phyloP scores from a whole-genome alignment of 2,329 filamentous ascomycete genomes.

The Epichloe gansuensis region DNA sequence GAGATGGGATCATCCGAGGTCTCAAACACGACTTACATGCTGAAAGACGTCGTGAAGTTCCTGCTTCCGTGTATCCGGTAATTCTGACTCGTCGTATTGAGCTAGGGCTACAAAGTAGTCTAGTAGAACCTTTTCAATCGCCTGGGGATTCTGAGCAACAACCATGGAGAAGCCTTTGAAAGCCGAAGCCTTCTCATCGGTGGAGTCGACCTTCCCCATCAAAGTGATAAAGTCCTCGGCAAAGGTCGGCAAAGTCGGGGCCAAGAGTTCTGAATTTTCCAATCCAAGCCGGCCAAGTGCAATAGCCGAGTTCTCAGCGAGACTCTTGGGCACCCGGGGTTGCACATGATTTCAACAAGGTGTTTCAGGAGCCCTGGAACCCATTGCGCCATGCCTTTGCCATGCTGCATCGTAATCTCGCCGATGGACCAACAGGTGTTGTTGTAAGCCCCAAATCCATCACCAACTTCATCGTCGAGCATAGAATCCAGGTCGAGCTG shows the following conservation, averaged over 20 bases:
- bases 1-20: background rate
- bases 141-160: slow-evolving; percentile 75
- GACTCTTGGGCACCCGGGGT: slow-evolving; percentile 72
- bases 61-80: slow-evolving; percentile 48
- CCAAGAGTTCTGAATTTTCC: slow-evolving; percentile 62
- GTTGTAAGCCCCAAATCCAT: slow-evolving; percentile 85
- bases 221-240: slow-evolving; percentile 69
- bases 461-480: slow-evolving; percentile 69
- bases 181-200: slow-evolving; percentile 88
- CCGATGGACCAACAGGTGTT: slow-evolving; percentile 97
- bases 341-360: slow-evolving; percentile 72
- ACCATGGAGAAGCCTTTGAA: slow-evolving; percentile 83
- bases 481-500: slow-evolving; percentile 76
- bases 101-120: slow-evolving; percentile 80
- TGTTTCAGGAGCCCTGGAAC: slow-evolving; percentile 65
- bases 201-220: slow-evolving; percentile 76
- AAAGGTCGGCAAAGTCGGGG: slow-evolving; percentile 67
- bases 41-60: slow-evolving; percentile 63
- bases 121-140: slow-evolving; percentile 76
- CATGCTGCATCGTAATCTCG: slow-evolving; percentile 75
- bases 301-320: slow-evolving; percentile 90
- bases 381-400: slow-evolving; percentile 64
- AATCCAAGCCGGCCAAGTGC: slow-evolving; percentile 80
- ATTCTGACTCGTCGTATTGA: slow-evolving; percentile 54
- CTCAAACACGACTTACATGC: slow-evolving; percentile 43